These are phyloP conservation scores for Fusarium mangiferae DNA, from an alignment of 2,329 filamentous ascomycete genomes.

Conservation along the genomic window DNA sequence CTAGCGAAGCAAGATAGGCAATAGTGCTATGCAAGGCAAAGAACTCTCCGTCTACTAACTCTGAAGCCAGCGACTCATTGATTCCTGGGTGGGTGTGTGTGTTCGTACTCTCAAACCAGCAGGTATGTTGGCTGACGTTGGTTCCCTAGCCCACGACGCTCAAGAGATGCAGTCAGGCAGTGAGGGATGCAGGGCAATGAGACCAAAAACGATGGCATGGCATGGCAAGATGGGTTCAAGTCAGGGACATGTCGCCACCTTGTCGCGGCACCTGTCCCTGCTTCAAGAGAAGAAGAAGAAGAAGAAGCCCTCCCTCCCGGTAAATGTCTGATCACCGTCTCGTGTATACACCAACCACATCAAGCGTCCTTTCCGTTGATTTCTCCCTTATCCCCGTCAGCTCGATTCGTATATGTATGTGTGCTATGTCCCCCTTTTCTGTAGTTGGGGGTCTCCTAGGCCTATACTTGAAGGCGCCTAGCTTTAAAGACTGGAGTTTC, in stretches of 20 bases:
- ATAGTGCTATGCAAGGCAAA: slow-evolving; percentile 41
- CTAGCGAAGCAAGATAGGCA: slow-evolving; percentile 26
- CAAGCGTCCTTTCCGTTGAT: slow-evolving; percentile 8
- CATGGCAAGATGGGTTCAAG: slow-evolving; percentile 2
- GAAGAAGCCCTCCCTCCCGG: background rate
- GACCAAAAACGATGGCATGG: slow-evolving; percentile 7
- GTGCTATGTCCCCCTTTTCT: slow-evolving; percentile 11
- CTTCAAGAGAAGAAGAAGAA: background rate
- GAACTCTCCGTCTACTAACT: slow-evolving; percentile 19
- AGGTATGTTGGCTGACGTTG: slow-evolving; percentile 10
- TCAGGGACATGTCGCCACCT: slow-evolving; percentile 20
- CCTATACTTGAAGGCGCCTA: slow-evolving; percentile 34
- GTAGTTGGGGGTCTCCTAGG: background rate
- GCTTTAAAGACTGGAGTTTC: slow-evolving; percentile 32
- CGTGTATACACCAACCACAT: slow-evolving; percentile 23
- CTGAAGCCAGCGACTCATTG: slow-evolving; percentile 23
- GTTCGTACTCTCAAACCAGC: slow-evolving; percentile 7
- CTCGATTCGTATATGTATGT: slow-evolving; percentile 12
- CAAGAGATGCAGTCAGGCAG: background rate
- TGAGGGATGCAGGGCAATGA: slow-evolving; percentile 23
- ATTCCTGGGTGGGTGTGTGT: slow-evolving; percentile 3
- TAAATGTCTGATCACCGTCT: slow-evolving; percentile 31
- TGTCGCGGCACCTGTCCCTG: slow-evolving; percentile 11
- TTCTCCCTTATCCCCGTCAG: slow-evolving; percentile 7
- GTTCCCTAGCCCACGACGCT: slow-evolving; percentile 16